Evolutionary conservation across 2,329 filamentous ascomycete species (phyloP).

Genomic region (Hymenoscyphus scutula): DNA sequence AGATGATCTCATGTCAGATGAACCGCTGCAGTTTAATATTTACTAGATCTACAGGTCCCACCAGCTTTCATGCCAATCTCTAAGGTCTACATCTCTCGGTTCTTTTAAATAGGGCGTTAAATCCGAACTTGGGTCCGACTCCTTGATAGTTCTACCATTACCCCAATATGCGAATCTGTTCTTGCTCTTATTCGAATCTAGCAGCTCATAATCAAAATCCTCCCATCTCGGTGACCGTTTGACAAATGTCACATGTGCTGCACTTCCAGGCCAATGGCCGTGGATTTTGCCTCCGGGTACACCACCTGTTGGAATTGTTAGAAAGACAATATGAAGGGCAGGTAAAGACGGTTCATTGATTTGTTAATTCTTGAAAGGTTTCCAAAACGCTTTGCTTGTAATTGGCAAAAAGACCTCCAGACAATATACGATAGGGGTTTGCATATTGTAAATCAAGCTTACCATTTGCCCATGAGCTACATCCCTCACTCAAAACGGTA

Average conservation of each 20-base stretch:
- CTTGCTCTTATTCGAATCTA: conserved; percentile 33
- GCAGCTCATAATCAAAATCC: conserved; percentile 52
- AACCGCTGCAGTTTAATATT: background rate
- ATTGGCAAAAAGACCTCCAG: too few species aligned
- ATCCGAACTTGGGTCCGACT: conserved; percentile 41
- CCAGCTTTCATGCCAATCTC: conserved; percentile 11
- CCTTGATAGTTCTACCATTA: conserved; percentile 61
- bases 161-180: conserved; percentile 58
- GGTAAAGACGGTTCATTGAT: too few species aligned
- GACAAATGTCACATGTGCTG: conserved; percentile 58
- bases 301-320: conserved; percentile 34
- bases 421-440: too few species aligned
- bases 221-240: conserved; percentile 54
- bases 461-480: conserved; percentile 71
- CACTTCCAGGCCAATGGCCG: conserved; percentile 67
- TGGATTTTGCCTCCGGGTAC: conserved; percentile 60
- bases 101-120: conserved; percentile 5
- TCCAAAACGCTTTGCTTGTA: too few species aligned
- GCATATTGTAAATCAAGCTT: background rate
- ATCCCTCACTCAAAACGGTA: conserved; percentile 59
- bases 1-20: too few species aligned
- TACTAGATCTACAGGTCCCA: conserved; percentile 4
- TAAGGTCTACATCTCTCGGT: background rate
- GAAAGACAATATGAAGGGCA: background rate
- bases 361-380: too few species aligned